phyloP scores from a whole-genome alignment of 2,329 filamentous ascomycete genomes.

The Alternaria consortialis region DNA sequence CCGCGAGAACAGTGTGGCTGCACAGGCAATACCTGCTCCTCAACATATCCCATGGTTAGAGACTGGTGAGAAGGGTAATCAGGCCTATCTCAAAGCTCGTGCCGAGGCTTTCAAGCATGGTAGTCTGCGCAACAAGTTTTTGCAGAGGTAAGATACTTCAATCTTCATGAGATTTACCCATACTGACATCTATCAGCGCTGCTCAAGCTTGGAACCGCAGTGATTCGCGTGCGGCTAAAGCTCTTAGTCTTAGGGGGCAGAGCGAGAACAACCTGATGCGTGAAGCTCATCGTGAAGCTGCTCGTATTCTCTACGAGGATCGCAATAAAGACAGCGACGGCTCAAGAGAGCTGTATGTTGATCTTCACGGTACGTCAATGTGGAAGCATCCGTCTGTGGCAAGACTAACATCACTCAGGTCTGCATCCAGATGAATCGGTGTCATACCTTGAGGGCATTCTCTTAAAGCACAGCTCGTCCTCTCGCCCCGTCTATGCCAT shows the following conservation, averaged over 20 bases:
- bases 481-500: constrained; percentile 88
- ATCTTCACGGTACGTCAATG: constrained; percentile 73
- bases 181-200: constrained; percentile 66
- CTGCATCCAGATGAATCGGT: constrained; percentile 98
- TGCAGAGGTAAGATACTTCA: constrained; percentile 75
- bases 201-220: constrained; percentile 99
- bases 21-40: constrained; percentile 84
- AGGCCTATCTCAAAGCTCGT: constrained; percentile 91
- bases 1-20: constrained; percentile 80
- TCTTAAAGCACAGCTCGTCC: constrained; percentile 80
- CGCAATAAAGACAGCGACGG: constrained; percentile 75
- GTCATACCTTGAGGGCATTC: constrained; percentile 87
- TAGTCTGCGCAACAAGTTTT: constrained; percentile 93
- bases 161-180: not conserved
- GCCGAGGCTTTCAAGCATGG: constrained; percentile 98
- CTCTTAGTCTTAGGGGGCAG: constrained; percentile 90
- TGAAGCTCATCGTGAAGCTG: constrained; percentile 94
- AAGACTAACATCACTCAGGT: constrained; percentile 53
- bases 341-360: constrained; percentile 83
- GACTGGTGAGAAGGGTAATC: constrained; percentile 89
- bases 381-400: not conserved
- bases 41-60: constrained; percentile 97
- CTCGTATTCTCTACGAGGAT: constrained; percentile 89
- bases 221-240: constrained; percentile 94
- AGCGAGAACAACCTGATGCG: constrained; percentile 98